Evolutionary conservation across 2,329 filamentous ascomycete genomes (phyloP), one percentile per base, ranked within the genome.

Genomic region (Colletotrichum zoysiae): DNA sequence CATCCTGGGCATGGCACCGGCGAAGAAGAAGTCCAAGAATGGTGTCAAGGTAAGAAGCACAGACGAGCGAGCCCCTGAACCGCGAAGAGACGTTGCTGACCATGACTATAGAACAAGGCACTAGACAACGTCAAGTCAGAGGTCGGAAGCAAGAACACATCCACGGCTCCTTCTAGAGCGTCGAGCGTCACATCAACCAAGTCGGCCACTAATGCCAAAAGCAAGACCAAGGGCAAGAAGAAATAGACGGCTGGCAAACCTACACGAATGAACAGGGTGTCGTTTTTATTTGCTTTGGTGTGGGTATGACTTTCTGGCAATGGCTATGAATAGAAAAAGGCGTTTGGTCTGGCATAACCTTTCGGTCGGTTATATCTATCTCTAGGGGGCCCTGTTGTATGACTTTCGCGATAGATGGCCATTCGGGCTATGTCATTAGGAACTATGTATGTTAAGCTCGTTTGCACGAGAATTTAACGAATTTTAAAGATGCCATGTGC

Each of bases 1-100:
- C 73, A 90, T 95, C 65, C 87, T 96, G 65, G 93, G 93, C 55
- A 90, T 93, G 81, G 91, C 90, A 1, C 94, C 95, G n/a, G 91
- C 91, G 1, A 97, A 97, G 89, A 98, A 98, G 88, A 97, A 97
- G 89, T 88, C 91, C 20, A 97, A 97, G 87, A 94, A 93, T 77
- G 91, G 91, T 65, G 92, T 95, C 73, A 97, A 97, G 89, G 94
- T 96, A 86, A 80, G 90, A 62, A 12, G 18, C 26, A 30, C 30
- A 30, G 30, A 30, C 12, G 1, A 73, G 26, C 74, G 74, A 69
- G 23, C 30, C 8, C 30, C 48, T 68, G 64, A 50, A 65, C 6
- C n/a, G 3, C 20, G 2, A 14, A 40, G n/a, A 30, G 62, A 64
- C 55, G 69, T 9, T 71, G 59, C 35, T 65, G 65, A 68, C 35